Percentiles rank a stretch among this genome's conserved stretches.
These are phyloP conservation scores for Penicillium verrucosum DNA, from an alignment of 2,329 filamentous ascomycete genomes.

Conservation along the genomic window DNA sequence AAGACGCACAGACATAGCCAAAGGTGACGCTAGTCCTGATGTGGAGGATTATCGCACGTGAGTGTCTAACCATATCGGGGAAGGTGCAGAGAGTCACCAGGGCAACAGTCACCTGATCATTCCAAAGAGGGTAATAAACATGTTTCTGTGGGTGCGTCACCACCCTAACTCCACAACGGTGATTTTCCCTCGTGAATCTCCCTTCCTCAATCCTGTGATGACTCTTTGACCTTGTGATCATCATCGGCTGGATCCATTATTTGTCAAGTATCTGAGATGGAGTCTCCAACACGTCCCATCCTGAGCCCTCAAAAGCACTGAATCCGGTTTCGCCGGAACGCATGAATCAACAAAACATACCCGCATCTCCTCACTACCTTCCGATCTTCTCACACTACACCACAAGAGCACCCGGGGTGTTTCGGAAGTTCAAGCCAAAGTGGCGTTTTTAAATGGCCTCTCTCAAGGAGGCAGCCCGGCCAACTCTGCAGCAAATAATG, in stretches of 20 bases:
- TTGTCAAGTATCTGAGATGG: constrained; percentile 27
- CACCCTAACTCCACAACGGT: constrained; percentile 19
- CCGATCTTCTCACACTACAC: constrained; percentile 36
- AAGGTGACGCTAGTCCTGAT: constrained; percentile 7
- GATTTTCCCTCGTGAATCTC: constrained; percentile 18
- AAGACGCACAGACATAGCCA: constrained; percentile 18
- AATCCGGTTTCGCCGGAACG: constrained; percentile 48
- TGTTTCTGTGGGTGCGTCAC: constrained; percentile 32
- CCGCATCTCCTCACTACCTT: constrained; percentile 38
- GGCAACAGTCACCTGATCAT: constrained; percentile 34
- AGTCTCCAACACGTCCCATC: constrained; percentile 34
- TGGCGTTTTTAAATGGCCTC: constrained; percentile 49
- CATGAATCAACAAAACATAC: constrained; percentile 47
- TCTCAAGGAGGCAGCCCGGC: constrained; percentile 35
- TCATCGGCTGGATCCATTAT: background rate
- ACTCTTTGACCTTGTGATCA: constrained; percentile 18
- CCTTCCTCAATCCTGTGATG: constrained; percentile 10
- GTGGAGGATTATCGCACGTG: constrained; percentile 20
- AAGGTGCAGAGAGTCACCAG: constrained; percentile 21
- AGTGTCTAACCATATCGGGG: constrained; percentile 4
- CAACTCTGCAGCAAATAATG: constrained; percentile 39
- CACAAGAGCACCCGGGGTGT: constrained; percentile 36
- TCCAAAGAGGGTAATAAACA: constrained; percentile 29
- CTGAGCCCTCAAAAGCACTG: constrained; percentile 37
- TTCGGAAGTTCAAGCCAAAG: constrained; percentile 49